phyloP scores from a whole-genome alignment of 1,284 basidiomycete species.

The Apiotrichum brassicae region DNA sequence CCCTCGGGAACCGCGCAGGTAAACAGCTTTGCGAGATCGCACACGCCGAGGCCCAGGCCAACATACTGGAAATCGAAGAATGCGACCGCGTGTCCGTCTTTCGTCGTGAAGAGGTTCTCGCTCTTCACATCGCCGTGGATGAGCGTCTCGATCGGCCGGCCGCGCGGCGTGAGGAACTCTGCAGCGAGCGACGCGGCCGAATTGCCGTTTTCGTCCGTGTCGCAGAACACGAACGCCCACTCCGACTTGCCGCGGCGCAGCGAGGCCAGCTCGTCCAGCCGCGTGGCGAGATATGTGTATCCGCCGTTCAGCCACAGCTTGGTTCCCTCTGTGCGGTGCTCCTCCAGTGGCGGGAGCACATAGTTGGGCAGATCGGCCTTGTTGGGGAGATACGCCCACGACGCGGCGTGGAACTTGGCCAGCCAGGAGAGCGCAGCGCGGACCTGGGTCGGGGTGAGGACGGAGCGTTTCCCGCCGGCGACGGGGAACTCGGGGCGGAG shows the following conservation, averaged over 20 bases:
- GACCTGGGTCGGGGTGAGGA: background rate
- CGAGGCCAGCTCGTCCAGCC: conserved; percentile 7
- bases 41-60: conserved; percentile 16
- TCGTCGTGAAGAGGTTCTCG: conserved; percentile 14
- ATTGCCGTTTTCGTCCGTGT: background rate
- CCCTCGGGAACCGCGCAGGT: conserved; percentile 11
- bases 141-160: conserved; percentile 2
- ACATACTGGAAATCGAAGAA: conserved; percentile 21
- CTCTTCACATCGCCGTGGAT: conserved; percentile 20
- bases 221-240: conserved; percentile 5
- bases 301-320: conserved; percentile 18
- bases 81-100: conserved; percentile 1
- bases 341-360: conserved; percentile 5
- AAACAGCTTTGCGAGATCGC: conserved; percentile 19
- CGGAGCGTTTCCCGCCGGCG: conserved; percentile 10
- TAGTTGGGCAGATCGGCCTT: background rate
- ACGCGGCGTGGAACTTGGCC: conserved; percentile 2
- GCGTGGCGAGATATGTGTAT: conserved; percentile 19
- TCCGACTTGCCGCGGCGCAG: conserved; percentile 1
- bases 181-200: conserved; percentile 8
- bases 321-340: background rate
- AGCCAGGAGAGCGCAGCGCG: conserved; percentile 10
- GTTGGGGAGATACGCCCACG: background rate
- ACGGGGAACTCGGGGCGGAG: conserved; percentile 4
- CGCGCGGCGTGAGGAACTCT: conserved; percentile 4